Conservation (phyloP, 306 rosid genomes). For the barrel medic (Medicago truncatula) region DNA sequence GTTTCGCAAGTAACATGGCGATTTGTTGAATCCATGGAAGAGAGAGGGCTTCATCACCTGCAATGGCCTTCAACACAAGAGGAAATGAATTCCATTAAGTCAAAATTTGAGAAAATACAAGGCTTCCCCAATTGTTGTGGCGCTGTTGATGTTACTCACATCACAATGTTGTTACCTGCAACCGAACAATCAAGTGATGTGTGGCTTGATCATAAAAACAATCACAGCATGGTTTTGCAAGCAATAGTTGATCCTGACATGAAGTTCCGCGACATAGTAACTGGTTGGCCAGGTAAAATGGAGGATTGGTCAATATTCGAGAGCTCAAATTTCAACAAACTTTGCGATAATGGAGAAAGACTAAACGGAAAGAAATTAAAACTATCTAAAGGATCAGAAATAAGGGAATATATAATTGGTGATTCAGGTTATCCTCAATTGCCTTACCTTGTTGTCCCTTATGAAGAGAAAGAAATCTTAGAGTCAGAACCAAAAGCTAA, state of each 20-base stretch:
- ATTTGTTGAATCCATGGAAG: conserved; percentile 89
- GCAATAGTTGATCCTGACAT: conserved; percentile 85
- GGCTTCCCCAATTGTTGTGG: conserved; percentile 96
- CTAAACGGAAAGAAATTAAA: conserved; percentile 63
- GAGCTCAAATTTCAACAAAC: conserved; percentile 68
- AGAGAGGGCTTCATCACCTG: conserved; percentile 73
- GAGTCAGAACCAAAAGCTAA: conserved; percentile 54
- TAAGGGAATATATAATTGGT: conserved; percentile 79
- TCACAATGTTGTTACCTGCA: conserved; percentile 75
- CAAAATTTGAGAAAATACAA: conserved; percentile 68
- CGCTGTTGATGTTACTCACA: conserved; percentile 72
- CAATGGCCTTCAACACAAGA: conserved; percentile 79
- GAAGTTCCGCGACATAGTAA: conserved; percentile 83
- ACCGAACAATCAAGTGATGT: conserved; percentile 61
- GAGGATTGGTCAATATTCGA: conserved; percentile 66
- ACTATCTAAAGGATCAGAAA: conserved; percentile 60
- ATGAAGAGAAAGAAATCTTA: conserved; percentile 69
- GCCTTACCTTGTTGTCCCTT: conserved; percentile 83
- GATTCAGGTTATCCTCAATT: conserved; percentile 82
- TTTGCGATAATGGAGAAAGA: conserved; percentile 69
- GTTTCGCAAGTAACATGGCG: conserved; percentile 90
- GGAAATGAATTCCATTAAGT: conserved; percentile 67
- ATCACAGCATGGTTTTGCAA: conserved; percentile 92
- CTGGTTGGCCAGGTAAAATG: conserved; percentile 93
- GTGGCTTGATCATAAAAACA: conserved; percentile 86